phyloP scores from a whole-genome alignment of 148 eudicot species.

The Chenopodium berlandieri region DNA sequence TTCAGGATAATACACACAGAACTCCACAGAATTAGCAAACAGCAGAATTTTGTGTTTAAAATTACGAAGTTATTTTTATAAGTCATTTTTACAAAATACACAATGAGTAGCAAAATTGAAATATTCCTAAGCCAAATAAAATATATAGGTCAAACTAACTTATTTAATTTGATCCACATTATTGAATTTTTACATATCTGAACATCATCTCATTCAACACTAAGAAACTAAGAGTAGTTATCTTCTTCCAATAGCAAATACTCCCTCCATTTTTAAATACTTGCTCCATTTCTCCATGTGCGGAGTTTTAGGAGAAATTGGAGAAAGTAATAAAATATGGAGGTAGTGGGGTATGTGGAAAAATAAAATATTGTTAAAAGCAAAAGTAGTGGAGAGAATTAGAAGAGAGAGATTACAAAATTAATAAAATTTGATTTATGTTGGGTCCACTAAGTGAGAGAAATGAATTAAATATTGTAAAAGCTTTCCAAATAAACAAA shows the following conservation, averaged over 20 bases:
- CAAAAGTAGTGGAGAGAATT: too few relatives aligned
- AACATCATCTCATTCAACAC: neutral
- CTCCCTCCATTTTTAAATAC: too few relatives aligned
- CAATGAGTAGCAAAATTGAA: neutral
- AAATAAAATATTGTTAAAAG: too few relatives aligned
- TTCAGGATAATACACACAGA: slow-evolving; percentile 10
- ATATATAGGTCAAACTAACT: neutral
- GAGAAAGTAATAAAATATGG: too few relatives aligned
- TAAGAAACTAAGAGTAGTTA: neutral
- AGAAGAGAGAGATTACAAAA: too few relatives aligned
- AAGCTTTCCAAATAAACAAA: too few relatives aligned
- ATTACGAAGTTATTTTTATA: neutral
- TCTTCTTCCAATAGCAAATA: neutral
- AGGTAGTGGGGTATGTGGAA: too few relatives aligned
- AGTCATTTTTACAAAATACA: neutral
- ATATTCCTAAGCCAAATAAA: neutral
- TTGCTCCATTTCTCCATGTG: too few relatives aligned
- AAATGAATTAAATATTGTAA: too few relatives aligned
- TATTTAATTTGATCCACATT: neutral
- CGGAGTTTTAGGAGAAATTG: too few relatives aligned
- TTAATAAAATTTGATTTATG: too few relatives aligned
- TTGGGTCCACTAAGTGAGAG: too few relatives aligned
- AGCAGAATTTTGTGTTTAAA: neutral
- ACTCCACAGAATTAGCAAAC: neutral
- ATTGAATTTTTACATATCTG: neutral